A percentile compares a stretch with the other conserved stretches of the same genome.
Evolutionary conservation across 495 filamentous ascomycete species (phyloP).

Genomic region (Friedmanniomyces simplex): DNA sequence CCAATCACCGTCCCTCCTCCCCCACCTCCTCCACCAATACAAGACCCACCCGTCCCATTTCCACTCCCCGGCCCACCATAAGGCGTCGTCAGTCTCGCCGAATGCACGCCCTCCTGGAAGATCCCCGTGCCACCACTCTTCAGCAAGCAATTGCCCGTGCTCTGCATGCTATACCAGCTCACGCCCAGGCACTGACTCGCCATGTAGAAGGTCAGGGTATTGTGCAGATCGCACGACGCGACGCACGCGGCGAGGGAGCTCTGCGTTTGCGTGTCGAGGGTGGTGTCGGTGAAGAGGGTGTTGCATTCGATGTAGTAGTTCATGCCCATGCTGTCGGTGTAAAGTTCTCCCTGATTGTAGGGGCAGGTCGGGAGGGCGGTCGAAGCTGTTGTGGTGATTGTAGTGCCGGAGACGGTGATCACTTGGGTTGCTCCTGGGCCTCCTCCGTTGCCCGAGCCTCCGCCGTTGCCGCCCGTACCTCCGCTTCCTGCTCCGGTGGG

Average conservation of each 20-base stretch:
- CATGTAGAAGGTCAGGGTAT: slow-evolving; percentile 9
- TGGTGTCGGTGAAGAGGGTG: slow-evolving; percentile 10
- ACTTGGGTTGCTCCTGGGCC: not conserved
- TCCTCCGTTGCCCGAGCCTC: not conserved
- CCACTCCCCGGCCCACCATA: not conserved
- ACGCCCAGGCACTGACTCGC: slow-evolving; percentile 13
- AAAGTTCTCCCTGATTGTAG: not conserved
- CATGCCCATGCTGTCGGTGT: slow-evolving; percentile 7
- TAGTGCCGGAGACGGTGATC: slow-evolving; percentile 1
- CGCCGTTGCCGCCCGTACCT: not conserved
- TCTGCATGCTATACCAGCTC: not conserved
- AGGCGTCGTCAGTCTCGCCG: slow-evolving; percentile 1
- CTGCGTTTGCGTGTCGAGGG: slow-evolving; percentile 5
- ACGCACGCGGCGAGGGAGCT: slow-evolving; percentile 10
- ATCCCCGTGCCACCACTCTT: not conserved
- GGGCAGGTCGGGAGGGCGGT: slow-evolving; percentile 14
- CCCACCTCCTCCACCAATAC: not conserved
- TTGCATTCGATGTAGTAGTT: slow-evolving; percentile 16
- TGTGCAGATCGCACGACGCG: slow-evolving; percentile 21
- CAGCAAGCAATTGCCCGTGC: slow-evolving; percentile 6
- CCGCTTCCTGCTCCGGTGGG: not conserved
- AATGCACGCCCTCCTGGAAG: not conserved
- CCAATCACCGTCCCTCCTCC: not conserved
- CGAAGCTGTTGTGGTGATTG: not conserved
- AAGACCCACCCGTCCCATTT: slow-evolving; percentile 2